Evolutionary conservation across 345 rosid species (phyloP).

Genomic region (Bruguiera sexangula): DNA sequence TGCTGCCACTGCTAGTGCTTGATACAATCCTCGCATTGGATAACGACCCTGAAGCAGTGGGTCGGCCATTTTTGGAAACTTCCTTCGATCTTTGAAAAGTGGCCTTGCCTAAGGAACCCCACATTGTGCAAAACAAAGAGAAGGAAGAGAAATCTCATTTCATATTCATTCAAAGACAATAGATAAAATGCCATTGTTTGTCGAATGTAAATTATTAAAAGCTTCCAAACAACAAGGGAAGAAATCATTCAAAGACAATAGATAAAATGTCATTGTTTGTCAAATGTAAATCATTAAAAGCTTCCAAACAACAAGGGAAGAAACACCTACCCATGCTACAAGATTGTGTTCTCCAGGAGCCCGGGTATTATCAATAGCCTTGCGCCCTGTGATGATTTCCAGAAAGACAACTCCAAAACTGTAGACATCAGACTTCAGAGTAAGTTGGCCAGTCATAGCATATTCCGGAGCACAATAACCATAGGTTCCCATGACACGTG

Average conservation of each 20-base stretch:
- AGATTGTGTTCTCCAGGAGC: slow-evolving; percentile 91
- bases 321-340: slow-evolving; percentile 82
- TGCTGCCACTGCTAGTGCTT: slow-evolving; percentile 98
- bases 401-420: slow-evolving; percentile 98
- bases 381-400: slow-evolving; percentile 94
- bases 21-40: slow-evolving; percentile 94
- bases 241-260: not conserved
- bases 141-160: too few relatives aligned
- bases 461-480: slow-evolving; percentile 99
- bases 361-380: slow-evolving; percentile 82
- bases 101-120: slow-evolving; percentile 73
- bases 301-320: too few relatives aligned
- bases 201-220: too few relatives aligned
- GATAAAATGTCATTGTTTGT: too few relatives aligned
- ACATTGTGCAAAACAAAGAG: too few relatives aligned
- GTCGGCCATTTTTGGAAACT: slow-evolving; percentile 95
- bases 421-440: slow-evolving; percentile 91
- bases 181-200: too few relatives aligned
- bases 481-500: slow-evolving; percentile 98
- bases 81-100: slow-evolving; percentile 90
- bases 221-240: too few relatives aligned
- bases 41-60: slow-evolving; percentile 82
- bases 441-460: slow-evolving; percentile 98
- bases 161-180: too few relatives aligned
- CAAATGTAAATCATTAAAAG: too few relatives aligned